These are phyloP conservation scores for Claviceps sp. DNA, from an alignment of 2,329 filamentous ascomycete genomes.

Conservation along the genomic window DNA sequence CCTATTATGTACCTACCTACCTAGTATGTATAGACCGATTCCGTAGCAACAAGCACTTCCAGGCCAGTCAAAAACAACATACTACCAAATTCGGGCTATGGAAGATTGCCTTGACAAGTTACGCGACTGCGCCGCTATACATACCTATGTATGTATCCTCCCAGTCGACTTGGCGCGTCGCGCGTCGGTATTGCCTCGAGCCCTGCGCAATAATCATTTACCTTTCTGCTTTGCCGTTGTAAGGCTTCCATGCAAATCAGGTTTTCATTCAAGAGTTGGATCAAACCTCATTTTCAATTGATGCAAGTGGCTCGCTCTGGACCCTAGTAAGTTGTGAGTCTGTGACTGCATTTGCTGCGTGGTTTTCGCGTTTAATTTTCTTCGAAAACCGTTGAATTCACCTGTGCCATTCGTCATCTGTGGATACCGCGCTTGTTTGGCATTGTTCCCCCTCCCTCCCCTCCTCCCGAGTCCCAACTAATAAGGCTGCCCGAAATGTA, in stretches of 20 bases:
- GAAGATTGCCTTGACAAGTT: background rate
- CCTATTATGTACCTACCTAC: background rate
- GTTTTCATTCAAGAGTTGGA: background rate
- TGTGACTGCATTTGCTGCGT: background rate
- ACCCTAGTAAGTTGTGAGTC: background rate
- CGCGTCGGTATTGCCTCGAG: background rate
- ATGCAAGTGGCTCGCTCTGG: background rate
- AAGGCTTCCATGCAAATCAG: too few relatives aligned
- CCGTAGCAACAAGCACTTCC: background rate
- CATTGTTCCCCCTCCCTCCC: constrained; percentile 1
- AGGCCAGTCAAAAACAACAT: background rate
- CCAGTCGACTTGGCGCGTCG: background rate
- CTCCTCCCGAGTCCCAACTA: background rate
- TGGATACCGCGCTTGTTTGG: background rate
- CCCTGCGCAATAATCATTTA: background rate
- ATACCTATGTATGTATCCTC: background rate
- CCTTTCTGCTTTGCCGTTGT: background rate
- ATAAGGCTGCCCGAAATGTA: background rate
- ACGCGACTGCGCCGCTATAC: background rate
- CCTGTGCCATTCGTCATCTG: background rate
- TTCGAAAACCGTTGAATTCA: background rate
- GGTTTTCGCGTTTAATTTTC: background rate
- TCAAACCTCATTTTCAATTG: background rate
- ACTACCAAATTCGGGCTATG: background rate
- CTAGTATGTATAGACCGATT: background rate